phyloP scores from a whole-genome alignment of 352 stramenopile species.

The Phytophthora constricta region DNA sequence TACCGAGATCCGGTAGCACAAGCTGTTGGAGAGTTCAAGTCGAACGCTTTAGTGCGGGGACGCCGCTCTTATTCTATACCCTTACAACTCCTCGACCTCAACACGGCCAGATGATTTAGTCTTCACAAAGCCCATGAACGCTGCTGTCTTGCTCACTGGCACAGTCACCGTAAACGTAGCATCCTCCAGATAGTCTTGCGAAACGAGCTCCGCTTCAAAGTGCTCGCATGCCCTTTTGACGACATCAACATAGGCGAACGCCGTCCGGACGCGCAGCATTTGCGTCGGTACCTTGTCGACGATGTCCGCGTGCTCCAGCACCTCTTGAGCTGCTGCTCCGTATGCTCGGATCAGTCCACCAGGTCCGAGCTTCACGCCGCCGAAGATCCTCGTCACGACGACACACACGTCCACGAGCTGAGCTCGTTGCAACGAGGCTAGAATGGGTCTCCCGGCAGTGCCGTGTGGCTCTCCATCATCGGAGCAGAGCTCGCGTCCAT shows the following conservation, averaged over 20 bases:
- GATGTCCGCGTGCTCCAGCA: conserved; percentile 60
- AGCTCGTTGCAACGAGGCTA: conserved; percentile 59
- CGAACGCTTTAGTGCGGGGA: background rate
- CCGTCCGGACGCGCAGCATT: conserved; percentile 36
- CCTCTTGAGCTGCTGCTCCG: conserved; percentile 58
- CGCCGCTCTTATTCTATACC: background rate
- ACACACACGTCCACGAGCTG: conserved; percentile 77
- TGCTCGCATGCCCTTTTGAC: conserved; percentile 58
- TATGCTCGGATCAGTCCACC: conserved; percentile 81
- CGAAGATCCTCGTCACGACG: conserved; percentile 79
- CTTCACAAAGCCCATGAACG: conserved; percentile 46
- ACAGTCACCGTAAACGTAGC: conserved; percentile 58
- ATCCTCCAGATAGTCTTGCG: conserved; percentile 39
- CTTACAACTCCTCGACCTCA: conserved; percentile 24
- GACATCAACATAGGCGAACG: conserved; percentile 43
- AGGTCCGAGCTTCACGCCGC: conserved; percentile 73
- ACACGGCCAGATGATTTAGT: conserved; percentile 59
- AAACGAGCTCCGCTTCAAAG: conserved; percentile 50
- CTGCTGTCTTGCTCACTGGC: conserved; percentile 30
- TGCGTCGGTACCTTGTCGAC: conserved; percentile 57
- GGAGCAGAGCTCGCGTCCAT: conserved; percentile 64
- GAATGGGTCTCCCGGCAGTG: conserved; percentile 73
- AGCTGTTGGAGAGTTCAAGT: background rate
- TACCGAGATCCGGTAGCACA: conserved; percentile 24
- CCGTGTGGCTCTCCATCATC: conserved; percentile 82